Base-by-base conservation (phyloP, 2,329 filamentous ascomycete species). In the Colletotrichum theobromicola region DNA sequence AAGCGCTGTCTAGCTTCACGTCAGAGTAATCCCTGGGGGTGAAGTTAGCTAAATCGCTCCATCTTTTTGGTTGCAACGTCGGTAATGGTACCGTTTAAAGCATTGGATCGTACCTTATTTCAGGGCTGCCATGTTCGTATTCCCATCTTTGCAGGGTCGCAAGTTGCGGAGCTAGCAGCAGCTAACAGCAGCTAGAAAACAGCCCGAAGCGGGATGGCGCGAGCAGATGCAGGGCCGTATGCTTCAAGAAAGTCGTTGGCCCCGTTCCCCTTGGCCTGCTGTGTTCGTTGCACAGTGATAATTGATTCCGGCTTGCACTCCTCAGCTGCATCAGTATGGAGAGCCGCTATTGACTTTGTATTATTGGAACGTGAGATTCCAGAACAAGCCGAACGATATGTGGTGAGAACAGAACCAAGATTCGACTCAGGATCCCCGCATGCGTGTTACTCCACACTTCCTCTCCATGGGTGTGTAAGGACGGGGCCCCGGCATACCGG, bases 1-100 rank as follows among this genome's bases (percentile, higher is more conserved):
- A 77, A 75, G 35, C 35, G 63, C 62, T 75, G 42, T 71, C 53
- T 21, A 50, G 26, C 28, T 53, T 34, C 58, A n/a, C 18, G 18
- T 34, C 67, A 42, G 61, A 21, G 24, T 67, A 7, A 12, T 34
- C 18, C 16, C 30, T 21, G 37, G 60, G 73, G 69, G 70, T 74
- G 64, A 68, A 15, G n/a, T 37, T 74, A 74, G 46, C 24, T n/a
- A 42, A 18, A 24, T 21, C 46, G 24, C 68, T 67, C 46, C 34
- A 57, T 28, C 28, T 24, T 28, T 67, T 30, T 34, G 62, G 62
- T 55, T 21, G 32, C 18, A 26, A 50, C 58, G 21, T 58, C n/a
- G 42, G 42, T 50, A 21, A 24, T 37, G 32, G 28, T 32, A 53
- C 30, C 32, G 35, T 53, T 24, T 15, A 30, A 50, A 57, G 53